Evolutionary conservation across 495 filamentous ascomycete genomes (phyloP).

Genomic region (Talaromyces trachyspermus): DNA sequence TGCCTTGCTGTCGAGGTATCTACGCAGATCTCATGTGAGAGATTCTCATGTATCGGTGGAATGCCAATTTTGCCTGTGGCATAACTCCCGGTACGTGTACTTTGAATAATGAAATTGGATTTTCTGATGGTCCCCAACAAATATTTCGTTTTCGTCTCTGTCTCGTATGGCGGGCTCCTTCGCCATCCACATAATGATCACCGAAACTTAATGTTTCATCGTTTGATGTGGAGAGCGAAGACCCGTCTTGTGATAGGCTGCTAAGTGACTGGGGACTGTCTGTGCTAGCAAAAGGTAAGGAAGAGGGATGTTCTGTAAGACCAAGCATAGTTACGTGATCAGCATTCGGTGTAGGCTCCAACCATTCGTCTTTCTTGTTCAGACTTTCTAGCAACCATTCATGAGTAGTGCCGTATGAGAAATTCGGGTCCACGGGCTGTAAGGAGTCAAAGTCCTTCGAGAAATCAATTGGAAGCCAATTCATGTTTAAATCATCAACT

Average conservation of each 20-base stretch:
- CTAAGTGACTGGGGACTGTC: not conserved
- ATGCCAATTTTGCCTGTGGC: constrained; percentile 16
- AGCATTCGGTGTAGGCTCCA: constrained; percentile 22
- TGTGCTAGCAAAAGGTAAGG: not conserved
- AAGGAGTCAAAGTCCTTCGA: constrained; percentile 3
- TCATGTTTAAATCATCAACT: constrained; percentile 23
- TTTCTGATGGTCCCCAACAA: not conserved
- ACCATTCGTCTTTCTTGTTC: constrained; percentile 13
- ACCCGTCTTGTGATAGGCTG: constrained; percentile 9
- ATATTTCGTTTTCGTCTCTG: constrained; percentile 19
- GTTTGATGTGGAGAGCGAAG: constrained; percentile 14
- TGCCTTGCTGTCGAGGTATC: constrained; percentile 6
- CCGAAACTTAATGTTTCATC: constrained; percentile 20
- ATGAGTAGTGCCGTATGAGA: not conserved
- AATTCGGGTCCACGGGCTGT: not conserved
- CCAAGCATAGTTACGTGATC: constrained; percentile 3
- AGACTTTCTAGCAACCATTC: constrained; percentile 7
- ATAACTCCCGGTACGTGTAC: not conserved
- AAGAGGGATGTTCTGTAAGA: not conserved
- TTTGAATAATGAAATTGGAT: not conserved
- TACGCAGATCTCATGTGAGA: constrained; percentile 3
- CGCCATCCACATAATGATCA: constrained; percentile 33
- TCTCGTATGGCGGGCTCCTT: constrained; percentile 24
- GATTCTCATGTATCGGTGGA: constrained; percentile 15
- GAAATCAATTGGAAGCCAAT: constrained; percentile 31